Evolutionary conservation across 2,329 filamentous ascomycete genomes (phyloP).

Genomic region (Neonectria ditissima): DNA sequence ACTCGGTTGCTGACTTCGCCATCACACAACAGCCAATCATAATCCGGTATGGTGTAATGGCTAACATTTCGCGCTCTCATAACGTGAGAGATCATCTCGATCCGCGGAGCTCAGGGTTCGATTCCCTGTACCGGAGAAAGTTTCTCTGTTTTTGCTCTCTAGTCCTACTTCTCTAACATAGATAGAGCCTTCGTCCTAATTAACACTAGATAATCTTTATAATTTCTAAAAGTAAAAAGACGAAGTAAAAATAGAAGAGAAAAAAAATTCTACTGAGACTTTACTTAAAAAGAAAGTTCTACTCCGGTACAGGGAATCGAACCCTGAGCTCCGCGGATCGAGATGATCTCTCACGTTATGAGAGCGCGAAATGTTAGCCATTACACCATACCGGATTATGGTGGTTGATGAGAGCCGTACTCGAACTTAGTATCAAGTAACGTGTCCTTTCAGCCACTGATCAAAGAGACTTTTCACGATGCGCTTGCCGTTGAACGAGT

Average conservation of each 20-base stretch:
- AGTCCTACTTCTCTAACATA: no score
- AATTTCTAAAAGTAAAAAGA: no score
- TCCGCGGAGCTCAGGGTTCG: conserved; percentile 26
- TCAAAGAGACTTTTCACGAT: no score
- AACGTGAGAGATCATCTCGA: conserved; percentile 26
- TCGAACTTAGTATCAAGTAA: background rate
- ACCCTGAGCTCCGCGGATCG: conserved; percentile 25
- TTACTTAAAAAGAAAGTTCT: background rate
- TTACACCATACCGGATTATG: conserved; percentile 36
- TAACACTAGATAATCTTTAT: no score
- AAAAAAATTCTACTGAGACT: background rate
- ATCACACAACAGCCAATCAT: background rate
- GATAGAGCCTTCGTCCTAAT: no score
- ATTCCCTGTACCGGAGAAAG: conserved; percentile 24
- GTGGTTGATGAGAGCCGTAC: conserved; percentile 2
- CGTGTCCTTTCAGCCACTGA: background rate
- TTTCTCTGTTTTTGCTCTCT: background rate
- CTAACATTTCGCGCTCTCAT: conserved; percentile 39
- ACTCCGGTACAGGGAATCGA: conserved; percentile 28
- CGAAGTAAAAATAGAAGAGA: background rate
- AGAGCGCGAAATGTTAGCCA: conserved; percentile 39
- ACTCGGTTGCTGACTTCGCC: no score
- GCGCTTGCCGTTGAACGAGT: no score
- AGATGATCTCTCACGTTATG: conserved; percentile 30
- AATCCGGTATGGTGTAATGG: conserved; percentile 39